phyloP scores from a whole-genome alignment of 495 filamentous ascomycete species.

The Wilcoxina mikolae region DNA sequence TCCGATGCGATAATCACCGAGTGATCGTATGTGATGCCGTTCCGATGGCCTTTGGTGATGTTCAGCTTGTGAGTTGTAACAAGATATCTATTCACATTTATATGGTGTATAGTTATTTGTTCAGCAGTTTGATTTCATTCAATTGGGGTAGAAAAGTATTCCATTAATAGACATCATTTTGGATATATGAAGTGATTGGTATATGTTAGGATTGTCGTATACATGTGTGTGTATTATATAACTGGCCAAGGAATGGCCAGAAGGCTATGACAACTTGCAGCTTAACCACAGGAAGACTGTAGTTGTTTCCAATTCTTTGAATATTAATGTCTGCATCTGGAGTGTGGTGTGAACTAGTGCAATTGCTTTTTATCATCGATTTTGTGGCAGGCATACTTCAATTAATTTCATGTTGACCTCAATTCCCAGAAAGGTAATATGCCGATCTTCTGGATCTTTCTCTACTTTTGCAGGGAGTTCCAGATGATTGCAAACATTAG shows the following conservation, averaged over 20 bases:
- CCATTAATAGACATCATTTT: not conserved
- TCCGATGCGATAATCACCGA: too few species aligned
- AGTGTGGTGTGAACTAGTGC: too few species aligned
- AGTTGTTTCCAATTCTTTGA: not conserved
- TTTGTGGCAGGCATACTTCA: conserved; percentile 29
- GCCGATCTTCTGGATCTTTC: conserved; percentile 31
- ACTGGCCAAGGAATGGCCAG: not conserved
- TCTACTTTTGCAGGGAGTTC: not conserved
- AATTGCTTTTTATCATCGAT: conserved; percentile 18
- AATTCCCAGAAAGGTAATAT: conserved; percentile 10
- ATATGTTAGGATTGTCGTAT: not conserved
- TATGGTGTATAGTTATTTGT: not conserved
- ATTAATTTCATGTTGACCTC: conserved; percentile 13
- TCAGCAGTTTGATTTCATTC: not conserved
- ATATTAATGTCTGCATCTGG: not conserved
- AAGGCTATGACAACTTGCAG: not conserved
- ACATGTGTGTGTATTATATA: not conserved
- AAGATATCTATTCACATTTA: not conserved
- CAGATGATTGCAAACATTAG: not conserved
- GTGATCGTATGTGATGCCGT: too few species aligned
- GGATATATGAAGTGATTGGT: not conserved
- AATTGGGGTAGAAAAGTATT: not conserved
- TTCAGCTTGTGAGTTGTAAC: too few species aligned
- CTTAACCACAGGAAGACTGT: not conserved
- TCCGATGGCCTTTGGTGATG: too few species aligned